A percentile compares a stretch with the other conserved stretches of the same genome.
Conservation (phyloP, 1,139 yeast genomes). For the Geotrichum reessii region DNA sequence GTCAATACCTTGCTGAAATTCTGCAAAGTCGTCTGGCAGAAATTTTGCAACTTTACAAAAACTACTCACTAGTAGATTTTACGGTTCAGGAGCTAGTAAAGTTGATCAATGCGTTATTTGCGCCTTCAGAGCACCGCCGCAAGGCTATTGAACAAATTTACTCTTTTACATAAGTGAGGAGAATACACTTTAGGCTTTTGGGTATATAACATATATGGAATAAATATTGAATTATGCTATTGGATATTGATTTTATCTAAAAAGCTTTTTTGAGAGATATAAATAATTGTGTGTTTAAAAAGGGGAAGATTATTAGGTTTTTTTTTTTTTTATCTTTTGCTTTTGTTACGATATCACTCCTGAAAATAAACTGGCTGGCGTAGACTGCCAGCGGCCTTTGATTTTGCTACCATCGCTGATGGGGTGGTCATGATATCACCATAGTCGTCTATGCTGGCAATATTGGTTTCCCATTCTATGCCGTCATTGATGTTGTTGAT, state of each 20-base stretch:
- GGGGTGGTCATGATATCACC: background rate
- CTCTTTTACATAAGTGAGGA: background rate
- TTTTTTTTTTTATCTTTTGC: no score
- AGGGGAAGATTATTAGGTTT: no score
- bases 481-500: background rate
- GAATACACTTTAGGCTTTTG: background rate
- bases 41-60: conserved; percentile 64
- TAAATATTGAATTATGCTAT: background rate
- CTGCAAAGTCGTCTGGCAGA: conserved; percentile 48
- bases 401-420: background rate
- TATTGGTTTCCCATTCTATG: background rate
- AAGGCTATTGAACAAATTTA: conserved; percentile 56
- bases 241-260: background rate
- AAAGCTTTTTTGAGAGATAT: background rate
- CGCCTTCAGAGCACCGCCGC: conserved; percentile 62
- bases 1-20: conserved; percentile 35
- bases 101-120: conserved; percentile 59
- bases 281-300: no score
- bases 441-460: background rate
- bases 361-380: background rate
- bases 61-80: conserved; percentile 69
- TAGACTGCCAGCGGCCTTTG: background rate
- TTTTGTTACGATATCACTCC: background rate
- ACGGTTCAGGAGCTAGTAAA: conserved; percentile 58
- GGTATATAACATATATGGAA: background rate